phyloP scores from a whole-genome alignment of 768 basidiomycete species.

The Boletus sensibilis region DNA sequence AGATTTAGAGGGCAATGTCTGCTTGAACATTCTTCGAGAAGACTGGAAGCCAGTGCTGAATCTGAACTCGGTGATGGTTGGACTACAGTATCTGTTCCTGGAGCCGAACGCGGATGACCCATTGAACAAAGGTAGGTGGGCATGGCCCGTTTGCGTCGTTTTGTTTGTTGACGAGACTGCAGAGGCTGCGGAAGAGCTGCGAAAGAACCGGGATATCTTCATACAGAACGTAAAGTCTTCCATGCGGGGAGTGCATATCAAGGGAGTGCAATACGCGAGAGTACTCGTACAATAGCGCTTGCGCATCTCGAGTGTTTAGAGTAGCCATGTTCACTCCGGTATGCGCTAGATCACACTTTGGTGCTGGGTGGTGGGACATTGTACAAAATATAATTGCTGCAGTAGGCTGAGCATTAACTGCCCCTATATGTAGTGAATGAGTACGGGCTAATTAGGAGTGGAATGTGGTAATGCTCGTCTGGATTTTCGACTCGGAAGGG shows the following conservation, averaged over 20 bases:
- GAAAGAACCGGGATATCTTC: conserved; percentile 84
- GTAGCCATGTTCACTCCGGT: not conserved
- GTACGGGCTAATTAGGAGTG: conserved; percentile 87
- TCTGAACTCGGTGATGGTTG: conserved; percentile 97
- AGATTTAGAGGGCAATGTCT: conserved; percentile 97
- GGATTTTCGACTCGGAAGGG: conserved; percentile 72
- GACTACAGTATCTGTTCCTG: conserved; percentile 95
- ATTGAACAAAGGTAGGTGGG: conserved; percentile 89
- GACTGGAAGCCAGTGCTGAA: conserved; percentile 99
- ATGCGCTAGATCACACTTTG: conserved; percentile 4
- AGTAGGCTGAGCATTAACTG: conserved; percentile 47
- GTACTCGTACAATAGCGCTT: conserved; percentile 52
- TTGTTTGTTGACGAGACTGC: conserved; percentile 21
- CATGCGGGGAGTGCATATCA: conserved; percentile 79
- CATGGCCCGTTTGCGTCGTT: not conserved
- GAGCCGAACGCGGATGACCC: conserved; percentile 99
- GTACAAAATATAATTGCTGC: conserved; percentile 7
- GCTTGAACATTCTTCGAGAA: conserved; percentile 96
- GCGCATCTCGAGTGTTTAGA: conserved; percentile 7
- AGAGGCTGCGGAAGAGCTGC: conserved; percentile 97
- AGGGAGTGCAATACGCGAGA: conserved; percentile 75
- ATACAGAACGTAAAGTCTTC: conserved; percentile 80
- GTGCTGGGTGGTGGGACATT: not conserved
- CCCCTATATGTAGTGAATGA: conserved; percentile 92
- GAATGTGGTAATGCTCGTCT: conserved; percentile 86